Base-by-base conservation (phyloP, 2,329 filamentous ascomycete genomes). In the Cordyceps farinosa region DNA sequence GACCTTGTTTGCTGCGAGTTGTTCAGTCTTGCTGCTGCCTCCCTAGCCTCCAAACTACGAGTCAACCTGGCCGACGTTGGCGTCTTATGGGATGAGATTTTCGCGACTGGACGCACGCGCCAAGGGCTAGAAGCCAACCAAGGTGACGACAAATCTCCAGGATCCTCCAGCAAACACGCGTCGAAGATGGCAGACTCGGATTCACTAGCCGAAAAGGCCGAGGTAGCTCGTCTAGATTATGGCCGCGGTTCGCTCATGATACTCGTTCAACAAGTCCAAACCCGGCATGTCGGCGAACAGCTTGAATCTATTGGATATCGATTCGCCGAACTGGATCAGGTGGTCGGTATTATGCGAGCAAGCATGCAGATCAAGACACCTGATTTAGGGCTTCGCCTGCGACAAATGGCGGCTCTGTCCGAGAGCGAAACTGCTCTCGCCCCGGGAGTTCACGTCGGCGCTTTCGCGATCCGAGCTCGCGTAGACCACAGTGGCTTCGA, bases 191-290 rank as follows among this genome's bases (percentile, higher is more conserved):
- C 65, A 13, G 63, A 55, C 6, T 50, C 62, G 30, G 74, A 75
- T 13, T 75, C 76, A 32, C 65, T 78, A 13, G 74, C 73, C 1
- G 80, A 83, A 66, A 81, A 80, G 65, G 79, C 75, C 0, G 57
- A 75, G 36, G 62, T 66, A 22, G 61, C 67, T 5, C 67, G 66
- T 51, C 66, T 75, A 17, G 72, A 76, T 36, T 82, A 86, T 44
- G 89, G 89, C 4, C 87, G 87, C 64, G 92, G 92, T 0, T 91
- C 93, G 61, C 81, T 96, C 52, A 85, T 97, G 73, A 92, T 96
- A 69, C 82, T 96, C 10, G 88, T 92, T 6, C 89, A 87, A 11
- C 82, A 82, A 50, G 80, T 90, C 1, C 79, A 81, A 40, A 79
- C 76, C 40, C 79, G 79, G 40, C 78, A 82, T 1, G 90, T 92